A percentile compares a stretch with the other conserved stretches of the same genome.
Conservation (phyloP, 2,329 filamentous ascomycete genomes). For the Fusarium sp. region DNA sequence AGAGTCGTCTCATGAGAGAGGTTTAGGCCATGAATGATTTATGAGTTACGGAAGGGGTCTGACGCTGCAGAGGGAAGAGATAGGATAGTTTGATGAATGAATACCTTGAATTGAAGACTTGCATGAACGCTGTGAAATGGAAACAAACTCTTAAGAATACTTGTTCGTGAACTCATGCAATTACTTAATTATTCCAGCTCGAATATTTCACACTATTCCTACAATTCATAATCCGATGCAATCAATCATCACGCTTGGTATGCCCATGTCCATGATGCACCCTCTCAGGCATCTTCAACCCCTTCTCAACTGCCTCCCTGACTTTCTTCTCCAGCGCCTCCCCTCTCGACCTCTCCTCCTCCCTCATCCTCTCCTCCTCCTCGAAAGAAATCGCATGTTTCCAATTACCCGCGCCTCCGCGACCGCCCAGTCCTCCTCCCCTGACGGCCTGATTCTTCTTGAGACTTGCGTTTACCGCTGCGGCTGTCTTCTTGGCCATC, state of each 20-base stretch:
- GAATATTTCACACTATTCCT: not conserved
- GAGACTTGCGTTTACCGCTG: conserved; percentile 51
- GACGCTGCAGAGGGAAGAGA: not conserved
- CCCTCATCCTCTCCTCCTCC: conserved; percentile 44
- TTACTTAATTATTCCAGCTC: not conserved
- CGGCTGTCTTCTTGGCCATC: conserved; percentile 52
- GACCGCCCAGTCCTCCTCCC: conserved; percentile 53
- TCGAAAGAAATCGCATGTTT: conserved; percentile 43
- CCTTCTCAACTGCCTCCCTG: conserved; percentile 61
- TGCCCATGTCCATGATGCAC: conserved; percentile 53
- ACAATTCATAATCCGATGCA: not conserved
- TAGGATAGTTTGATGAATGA: not conserved
- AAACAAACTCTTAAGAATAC: not conserved
- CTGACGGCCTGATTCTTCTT: conserved; percentile 42
- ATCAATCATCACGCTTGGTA: conserved; percentile 18
- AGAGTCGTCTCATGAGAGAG: not conserved
- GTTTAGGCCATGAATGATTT: not conserved
- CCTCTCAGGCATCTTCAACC: conserved; percentile 60
- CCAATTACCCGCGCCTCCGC: conserved; percentile 71
- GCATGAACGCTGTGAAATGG: not conserved
- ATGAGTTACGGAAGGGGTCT: not conserved
- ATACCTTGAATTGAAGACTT: not conserved
- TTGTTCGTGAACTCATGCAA: too few relatives aligned
- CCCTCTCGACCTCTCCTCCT: conserved; percentile 45
- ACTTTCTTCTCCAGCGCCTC: conserved; percentile 59